These are phyloP conservation scores for Lojkania enalia DNA, from an alignment of 2,329 filamentous ascomycete species.

Conservation along the genomic window DNA sequence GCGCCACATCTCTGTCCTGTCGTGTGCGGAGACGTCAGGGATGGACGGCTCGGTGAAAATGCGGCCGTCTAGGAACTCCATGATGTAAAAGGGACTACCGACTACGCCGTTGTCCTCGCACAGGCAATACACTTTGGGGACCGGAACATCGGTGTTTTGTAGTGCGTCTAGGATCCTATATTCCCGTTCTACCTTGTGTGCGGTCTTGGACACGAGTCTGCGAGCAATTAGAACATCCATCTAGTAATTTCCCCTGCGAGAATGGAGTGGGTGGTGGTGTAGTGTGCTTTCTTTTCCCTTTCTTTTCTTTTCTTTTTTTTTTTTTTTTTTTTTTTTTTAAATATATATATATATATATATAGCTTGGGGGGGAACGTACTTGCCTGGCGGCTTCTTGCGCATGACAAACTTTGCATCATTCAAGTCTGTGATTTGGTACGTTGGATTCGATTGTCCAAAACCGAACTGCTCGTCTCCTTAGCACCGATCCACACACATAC, in stretches of 20 bases:
- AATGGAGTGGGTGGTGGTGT: too few species aligned
- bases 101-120: constrained; percentile 78
- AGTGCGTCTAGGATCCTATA: constrained; percentile 84
- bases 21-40: constrained; percentile 66
- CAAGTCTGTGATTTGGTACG: constrained; percentile 80
- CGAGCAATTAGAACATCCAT: neutral
- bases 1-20: constrained; percentile 78
- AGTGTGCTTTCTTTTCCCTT: too few species aligned
- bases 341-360: too few species aligned
- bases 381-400: constrained; percentile 91
- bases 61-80: constrained; percentile 88
- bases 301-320: too few species aligned
- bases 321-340: too few species aligned
- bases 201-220: constrained; percentile 80
- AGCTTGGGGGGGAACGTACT: too few species aligned
- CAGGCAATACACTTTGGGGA: constrained; percentile 77
- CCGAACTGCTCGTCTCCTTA: constrained; percentile 87
- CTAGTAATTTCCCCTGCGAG: neutral
- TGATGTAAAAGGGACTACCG: constrained; percentile 91
- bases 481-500: too few species aligned
- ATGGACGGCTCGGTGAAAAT: constrained; percentile 85
- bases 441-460: constrained; percentile 94
- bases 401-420: constrained; percentile 73
- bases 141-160: constrained; percentile 74
- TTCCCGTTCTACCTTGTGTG: constrained; percentile 92